Evolutionary conservation across 2,329 filamentous ascomycete genomes (phyloP).

Genomic region (Aspergillus sp.): DNA sequence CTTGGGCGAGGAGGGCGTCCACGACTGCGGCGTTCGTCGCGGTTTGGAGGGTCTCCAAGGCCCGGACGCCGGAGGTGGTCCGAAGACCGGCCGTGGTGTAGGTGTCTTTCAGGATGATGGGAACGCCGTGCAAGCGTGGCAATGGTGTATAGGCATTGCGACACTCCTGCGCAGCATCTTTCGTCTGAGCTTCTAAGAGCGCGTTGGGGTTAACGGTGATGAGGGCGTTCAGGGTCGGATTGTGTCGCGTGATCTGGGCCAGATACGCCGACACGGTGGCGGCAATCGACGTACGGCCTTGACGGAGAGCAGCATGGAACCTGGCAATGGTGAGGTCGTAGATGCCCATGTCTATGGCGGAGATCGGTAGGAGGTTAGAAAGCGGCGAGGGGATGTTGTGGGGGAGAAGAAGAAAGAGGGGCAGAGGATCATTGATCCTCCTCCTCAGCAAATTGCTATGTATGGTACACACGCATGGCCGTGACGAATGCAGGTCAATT

Average conservation of each 20-base stretch:
- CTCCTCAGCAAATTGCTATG: no score
- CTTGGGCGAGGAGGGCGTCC: constrained; percentile 47
- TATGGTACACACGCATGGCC: no score
- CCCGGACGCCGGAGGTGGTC: constrained; percentile 56
- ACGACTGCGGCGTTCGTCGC: constrained; percentile 51
- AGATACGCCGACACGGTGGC: constrained; percentile 56
- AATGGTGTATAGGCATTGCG: neutral
- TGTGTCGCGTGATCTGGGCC: constrained; percentile 55
- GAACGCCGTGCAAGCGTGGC: constrained; percentile 56
- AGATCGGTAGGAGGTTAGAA: neutral
- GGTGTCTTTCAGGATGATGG: constrained; percentile 64
- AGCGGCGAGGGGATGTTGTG: neutral
- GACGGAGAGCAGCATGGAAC: constrained; percentile 56
- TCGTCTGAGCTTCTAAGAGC: constrained; percentile 46
- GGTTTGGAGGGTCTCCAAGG: constrained; percentile 45
- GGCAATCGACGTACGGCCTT: constrained; percentile 53
- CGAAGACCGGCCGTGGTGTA: constrained; percentile 55
- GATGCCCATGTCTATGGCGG: constrained; percentile 34
- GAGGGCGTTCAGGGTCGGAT: constrained; percentile 58
- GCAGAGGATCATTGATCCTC: neutral
- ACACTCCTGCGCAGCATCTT: constrained; percentile 5
- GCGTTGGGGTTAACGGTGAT: constrained; percentile 52
- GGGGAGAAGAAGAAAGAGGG: neutral
- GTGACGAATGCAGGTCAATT: no score
- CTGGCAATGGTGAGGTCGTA: constrained; percentile 53